Base-by-base conservation (phyloP, 805 yeast genomes). In the Zygotorulaspora sp. region DNA sequence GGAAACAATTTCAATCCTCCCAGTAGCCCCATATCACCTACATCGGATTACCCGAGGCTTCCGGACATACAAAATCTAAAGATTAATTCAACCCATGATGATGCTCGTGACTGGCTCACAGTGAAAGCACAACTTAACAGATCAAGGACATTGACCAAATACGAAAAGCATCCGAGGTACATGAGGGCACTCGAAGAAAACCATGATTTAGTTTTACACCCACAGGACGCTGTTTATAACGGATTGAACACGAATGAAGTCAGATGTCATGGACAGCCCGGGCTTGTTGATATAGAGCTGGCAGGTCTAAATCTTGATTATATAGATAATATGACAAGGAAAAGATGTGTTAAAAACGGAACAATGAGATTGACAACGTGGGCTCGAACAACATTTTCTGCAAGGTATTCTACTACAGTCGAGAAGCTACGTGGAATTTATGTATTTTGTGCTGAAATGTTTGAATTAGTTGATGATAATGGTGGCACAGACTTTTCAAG, bases 161-260 rank as follows among this genome's bases (percentile, higher is more conserved):
- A 71, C 38, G 96, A 89, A 44, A 78, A 83, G 42, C 80, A 78
- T 36, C 66, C 71, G 11, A 72, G 97, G 48, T 79, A 83, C 37
- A 75, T 74, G 57, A 68, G 86, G 38, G 79, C 73, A 13, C 59
- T 81, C 29, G 69, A 75, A 52, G 74, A 73, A 49, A 71, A 83
- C 41, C 72, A 85, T 46, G 74, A 78, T 44, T 58, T 80, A 19
- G 70, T 83, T 37, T 54, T 79, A 45, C 83, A 83, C 57, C 81
- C 95, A 25, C 75, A 75, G 37, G 57, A 71, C 61, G 48, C 70
- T 55, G 40, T 62, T 65, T 35, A 66, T 70, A 35, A 62, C 48
- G 58, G 61, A 8, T 53, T 75, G 26, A 74, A 74, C 44, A 67
- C 66, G 26, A 75, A 77, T 47, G 80, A 75, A 52, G 66, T 61